Base-by-base conservation (phyloP, 371 early-diverging fungal species). In the Blakeslea trispora region DNA sequence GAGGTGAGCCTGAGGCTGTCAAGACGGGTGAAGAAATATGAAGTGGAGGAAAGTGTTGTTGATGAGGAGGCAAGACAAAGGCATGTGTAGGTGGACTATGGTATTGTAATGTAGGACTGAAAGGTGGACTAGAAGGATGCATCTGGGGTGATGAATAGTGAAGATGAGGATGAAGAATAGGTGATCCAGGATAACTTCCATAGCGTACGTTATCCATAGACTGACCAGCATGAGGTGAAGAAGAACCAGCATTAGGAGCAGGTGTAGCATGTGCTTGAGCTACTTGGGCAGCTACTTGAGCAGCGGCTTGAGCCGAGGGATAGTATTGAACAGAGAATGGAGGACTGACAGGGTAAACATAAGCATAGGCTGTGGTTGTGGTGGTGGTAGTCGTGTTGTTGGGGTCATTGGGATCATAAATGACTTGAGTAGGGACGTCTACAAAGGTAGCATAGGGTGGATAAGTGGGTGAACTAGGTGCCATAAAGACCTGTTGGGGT, bases 41-140 rank as follows among this genome's bases (percentile, higher is more conserved):
- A 35, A 72, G 43, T 37, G 74, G 72, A n/a, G 74, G 68, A 35
- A 69, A 74, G 49, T 53, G 69, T 18, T 68, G 72, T 22, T 54
- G 54, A n/a, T 57, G 62, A 40, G 57, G 66, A 40, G 65, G 70
- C 37, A 69, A 35, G 24, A 77, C 63, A 55, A 67, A 23, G 34
- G 69, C 66, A 55, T 67, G 68, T 34, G 59, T 54, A 8, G 68
- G 68, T 13, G 69, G 73, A 24, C 72, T 67, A 28, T 65, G 59
- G 47, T 59, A 68, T 45, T 68, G 68, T 35, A 69, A 54, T 13
- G 67, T 69, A 35, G 74, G 74, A 50, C 72, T 72, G 43, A 74
- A 74, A 13, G 74, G 74, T 34, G 78, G 78, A 47, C 72, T 72
- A 21, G 68, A 70, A n/a, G 78, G 78, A 49, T 66, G 68, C 31